Evolutionary conservation across 2,329 filamentous ascomycete species (phyloP).

Genomic region (Aspergillus calidoustus): DNA sequence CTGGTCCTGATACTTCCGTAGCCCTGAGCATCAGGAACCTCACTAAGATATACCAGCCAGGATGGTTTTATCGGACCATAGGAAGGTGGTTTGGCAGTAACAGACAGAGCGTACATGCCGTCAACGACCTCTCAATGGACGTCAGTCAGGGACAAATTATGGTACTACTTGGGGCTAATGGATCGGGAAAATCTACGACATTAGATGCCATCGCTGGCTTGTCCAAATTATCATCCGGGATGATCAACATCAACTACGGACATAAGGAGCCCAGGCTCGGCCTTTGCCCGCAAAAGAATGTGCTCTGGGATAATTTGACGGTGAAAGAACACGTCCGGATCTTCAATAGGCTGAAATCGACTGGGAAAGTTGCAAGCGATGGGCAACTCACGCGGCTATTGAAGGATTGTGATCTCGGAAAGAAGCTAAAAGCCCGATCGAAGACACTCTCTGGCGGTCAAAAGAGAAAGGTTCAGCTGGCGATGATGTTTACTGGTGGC

Average conservation of each 20-base stretch:
- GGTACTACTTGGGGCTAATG: conserved; percentile 85
- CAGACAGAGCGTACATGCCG: conserved; percentile 75
- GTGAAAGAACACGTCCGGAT: conserved; percentile 83
- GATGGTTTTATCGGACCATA: conserved; percentile 59
- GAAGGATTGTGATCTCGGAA: conserved; percentile 71
- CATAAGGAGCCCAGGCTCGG: conserved; percentile 80
- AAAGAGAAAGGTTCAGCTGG: conserved; percentile 88
- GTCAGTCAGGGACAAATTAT: conserved; percentile 81
- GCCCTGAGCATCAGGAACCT: conserved; percentile 75
- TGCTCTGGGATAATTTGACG: conserved; percentile 87
- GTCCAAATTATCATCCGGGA: conserved; percentile 74
- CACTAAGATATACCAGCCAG: conserved; percentile 77
- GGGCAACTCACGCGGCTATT: conserved; percentile 68
- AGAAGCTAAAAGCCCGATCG: conserved; percentile 73
- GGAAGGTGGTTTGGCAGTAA: conserved; percentile 53
- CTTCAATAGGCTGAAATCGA: conserved; percentile 81
- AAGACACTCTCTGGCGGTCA: conserved; percentile 87
- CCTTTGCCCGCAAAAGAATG: conserved; percentile 90
- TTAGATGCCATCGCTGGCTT: conserved; percentile 86
- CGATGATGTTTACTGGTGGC: conserved; percentile 93
- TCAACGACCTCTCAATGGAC: conserved; percentile 72
- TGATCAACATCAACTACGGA: conserved; percentile 77
- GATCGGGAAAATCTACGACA: conserved; percentile 87
- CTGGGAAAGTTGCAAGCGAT: conserved; percentile 58
- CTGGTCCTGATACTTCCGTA: conserved; percentile 38